Conservation (phyloP, 2,329 filamentous ascomycete species). For the Amphichorda felina region DNA sequence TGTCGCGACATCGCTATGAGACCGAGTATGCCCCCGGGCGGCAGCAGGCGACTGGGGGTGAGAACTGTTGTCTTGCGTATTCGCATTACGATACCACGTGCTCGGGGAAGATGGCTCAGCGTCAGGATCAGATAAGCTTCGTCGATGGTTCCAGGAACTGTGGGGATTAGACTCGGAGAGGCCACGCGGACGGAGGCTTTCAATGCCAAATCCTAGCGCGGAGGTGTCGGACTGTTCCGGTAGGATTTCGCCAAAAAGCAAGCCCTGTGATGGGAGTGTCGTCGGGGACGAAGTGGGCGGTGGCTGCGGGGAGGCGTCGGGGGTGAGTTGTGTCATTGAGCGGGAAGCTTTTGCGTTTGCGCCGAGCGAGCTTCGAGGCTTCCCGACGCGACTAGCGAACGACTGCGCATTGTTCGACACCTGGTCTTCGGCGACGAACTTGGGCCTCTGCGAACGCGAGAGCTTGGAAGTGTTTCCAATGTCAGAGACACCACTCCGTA, state of each 20-base stretch:
- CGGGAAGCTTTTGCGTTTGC: conserved; percentile 20
- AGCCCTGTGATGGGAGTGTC: conserved; percentile 29
- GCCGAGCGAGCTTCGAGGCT: conserved; percentile 27
- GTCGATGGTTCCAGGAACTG: conserved; percentile 34
- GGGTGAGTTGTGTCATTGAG: conserved; percentile 18
- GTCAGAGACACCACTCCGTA: conserved; percentile 20
- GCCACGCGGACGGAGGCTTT: conserved; percentile 38
- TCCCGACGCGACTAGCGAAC: conserved; percentile 46
- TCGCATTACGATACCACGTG: conserved; percentile 45
- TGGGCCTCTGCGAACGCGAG: conserved; percentile 30
- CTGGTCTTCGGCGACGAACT: conserved; percentile 36
- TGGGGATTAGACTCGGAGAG: conserved; percentile 61
- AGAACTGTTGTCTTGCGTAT: conserved; percentile 11
- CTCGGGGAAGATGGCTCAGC: conserved; percentile 52
- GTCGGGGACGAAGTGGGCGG: conserved; percentile 20
- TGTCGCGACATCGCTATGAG: conserved; percentile 47
- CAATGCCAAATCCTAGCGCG: conserved; percentile 49
- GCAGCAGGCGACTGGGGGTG: conserved; percentile 11
- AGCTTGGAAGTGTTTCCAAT: conserved; percentile 6
- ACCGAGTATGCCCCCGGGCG: conserved; percentile 28
- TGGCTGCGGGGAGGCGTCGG: conserved; percentile 19
- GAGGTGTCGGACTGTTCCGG: conserved; percentile 42
- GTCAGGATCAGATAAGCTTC: conserved; percentile 44
- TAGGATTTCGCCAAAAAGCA: conserved; percentile 66
- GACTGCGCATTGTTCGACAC: conserved; percentile 43